phyloP scores from a whole-genome alignment of 495 filamentous ascomycete genomes.

The Aspergillus carlsbadensis region DNA sequence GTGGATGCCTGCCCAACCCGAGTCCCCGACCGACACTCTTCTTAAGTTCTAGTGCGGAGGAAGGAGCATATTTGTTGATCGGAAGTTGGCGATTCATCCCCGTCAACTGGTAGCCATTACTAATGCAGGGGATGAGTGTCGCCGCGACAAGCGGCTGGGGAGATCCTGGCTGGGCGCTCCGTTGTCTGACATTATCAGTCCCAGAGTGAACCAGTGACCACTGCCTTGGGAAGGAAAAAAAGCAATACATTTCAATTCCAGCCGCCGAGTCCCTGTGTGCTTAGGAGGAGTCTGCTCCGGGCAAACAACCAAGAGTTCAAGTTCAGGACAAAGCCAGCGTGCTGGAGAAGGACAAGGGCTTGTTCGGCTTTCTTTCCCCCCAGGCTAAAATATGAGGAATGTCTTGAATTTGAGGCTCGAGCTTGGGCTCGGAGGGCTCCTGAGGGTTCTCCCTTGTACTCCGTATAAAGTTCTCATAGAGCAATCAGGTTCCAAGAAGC shows the following conservation, averaged over 20 bases:
- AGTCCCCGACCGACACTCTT: too few species aligned
- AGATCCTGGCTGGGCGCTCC: background rate
- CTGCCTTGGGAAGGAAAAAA: background rate
- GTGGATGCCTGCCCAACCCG: background rate
- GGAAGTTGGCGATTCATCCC: too few species aligned
- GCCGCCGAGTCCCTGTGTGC: too few species aligned
- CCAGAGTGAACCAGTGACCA: background rate
- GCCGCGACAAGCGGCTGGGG: background rate
- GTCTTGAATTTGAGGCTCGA: background rate
- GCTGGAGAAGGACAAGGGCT: too few species aligned
- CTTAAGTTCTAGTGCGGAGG: too few species aligned
- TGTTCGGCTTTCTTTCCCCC: background rate
- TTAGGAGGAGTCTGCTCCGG: slow-evolving; percentile 9
- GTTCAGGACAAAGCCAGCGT: too few species aligned
- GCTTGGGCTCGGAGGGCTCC: background rate
- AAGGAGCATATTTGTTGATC: background rate
- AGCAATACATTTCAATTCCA: background rate
- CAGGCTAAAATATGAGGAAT: background rate
- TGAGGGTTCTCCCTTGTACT: background rate
- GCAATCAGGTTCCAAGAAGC: too few species aligned
- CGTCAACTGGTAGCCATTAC: background rate
- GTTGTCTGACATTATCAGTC: background rate
- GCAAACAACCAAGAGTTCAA: too few species aligned
- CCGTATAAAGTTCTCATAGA: background rate
- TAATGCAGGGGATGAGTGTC: background rate